phyloP scores from a whole-genome alignment of 1,284 basidiomycete genomes.

The Neotropicomus parvogracilis region DNA sequence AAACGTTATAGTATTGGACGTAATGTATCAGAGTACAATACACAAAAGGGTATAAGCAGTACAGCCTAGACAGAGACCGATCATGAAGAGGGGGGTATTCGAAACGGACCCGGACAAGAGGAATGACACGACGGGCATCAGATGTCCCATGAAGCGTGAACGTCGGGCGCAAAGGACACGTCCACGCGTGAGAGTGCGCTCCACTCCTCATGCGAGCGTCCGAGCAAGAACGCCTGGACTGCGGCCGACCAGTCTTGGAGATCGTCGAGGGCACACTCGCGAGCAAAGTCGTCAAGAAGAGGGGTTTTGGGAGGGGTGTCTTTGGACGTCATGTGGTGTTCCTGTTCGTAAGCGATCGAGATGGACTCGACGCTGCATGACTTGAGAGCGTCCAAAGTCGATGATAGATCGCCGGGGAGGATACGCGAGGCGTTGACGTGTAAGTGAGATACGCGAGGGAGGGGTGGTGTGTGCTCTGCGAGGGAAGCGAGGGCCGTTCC shows the following conservation, averaged over 20 bases:
- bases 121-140: conserved; percentile 6
- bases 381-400: conserved; percentile 20
- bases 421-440: conserved; percentile 31
- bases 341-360: conserved; percentile 22
- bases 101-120: background rate
- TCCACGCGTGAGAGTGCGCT: conserved; percentile 12
- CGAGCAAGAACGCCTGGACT: conserved; percentile 21
- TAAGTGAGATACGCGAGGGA: conserved; percentile 20
- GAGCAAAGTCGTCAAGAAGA: conserved; percentile 24
- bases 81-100: conserved; percentile 11
- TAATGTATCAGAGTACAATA: background rate
- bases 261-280: conserved; percentile 33
- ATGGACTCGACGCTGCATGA: conserved; percentile 22
- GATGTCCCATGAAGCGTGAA: conserved; percentile 24
- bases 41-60: conserved; percentile 2
- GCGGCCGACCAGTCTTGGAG: conserved; percentile 26
- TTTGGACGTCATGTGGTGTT: background rate
- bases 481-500: conserved; percentile 23
- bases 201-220: conserved; percentile 19
- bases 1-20: no score
- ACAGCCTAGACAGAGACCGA: conserved; percentile 14
- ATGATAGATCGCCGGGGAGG: conserved; percentile 20
- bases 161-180: conserved; percentile 16
- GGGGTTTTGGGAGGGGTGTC: background rate
- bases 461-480: background rate